Percentiles rank a stretch among this genome's conserved stretches.
Conservation (phyloP, 768 basidiomycete genomes). For the Lanmaoa rubissima region DNA sequence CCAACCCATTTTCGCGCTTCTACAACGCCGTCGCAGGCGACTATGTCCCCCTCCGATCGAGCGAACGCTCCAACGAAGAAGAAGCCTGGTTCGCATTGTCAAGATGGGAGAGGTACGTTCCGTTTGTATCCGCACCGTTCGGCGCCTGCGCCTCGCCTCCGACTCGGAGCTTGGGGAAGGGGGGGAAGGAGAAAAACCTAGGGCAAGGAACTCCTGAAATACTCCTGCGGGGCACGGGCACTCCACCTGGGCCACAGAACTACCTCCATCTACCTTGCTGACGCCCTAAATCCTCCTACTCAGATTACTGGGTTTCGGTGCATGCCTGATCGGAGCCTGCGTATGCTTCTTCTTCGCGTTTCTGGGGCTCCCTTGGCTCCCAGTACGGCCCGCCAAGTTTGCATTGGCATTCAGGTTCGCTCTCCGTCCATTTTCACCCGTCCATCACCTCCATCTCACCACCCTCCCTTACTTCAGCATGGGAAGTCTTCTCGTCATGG, state of each 20-base stretch:
- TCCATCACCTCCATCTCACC: background rate
- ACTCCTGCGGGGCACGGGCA: no score
- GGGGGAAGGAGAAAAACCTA: no score
- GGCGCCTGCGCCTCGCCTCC: background rate
- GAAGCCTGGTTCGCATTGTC: slow-evolving; percentile 92
- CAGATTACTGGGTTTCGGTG: slow-evolving; percentile 88
- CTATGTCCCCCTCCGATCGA: slow-evolving; percentile 85
- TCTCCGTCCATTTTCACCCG: background rate
- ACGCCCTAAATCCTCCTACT: background rate
- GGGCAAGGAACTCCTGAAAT: background rate
- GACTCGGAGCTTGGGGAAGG: background rate
- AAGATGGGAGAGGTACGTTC: slow-evolving; percentile 84
- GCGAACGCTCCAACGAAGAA: slow-evolving; percentile 86
- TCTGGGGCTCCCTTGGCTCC: slow-evolving; percentile 66
- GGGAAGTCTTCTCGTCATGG: slow-evolving; percentile 93
- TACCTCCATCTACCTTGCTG: background rate
- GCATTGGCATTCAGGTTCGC: slow-evolving; percentile 79
- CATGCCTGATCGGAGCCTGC: slow-evolving; percentile 83
- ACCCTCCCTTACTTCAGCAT: slow-evolving; percentile 43
- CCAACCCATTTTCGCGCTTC: slow-evolving; percentile 80
- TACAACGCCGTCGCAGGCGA: slow-evolving; percentile 83
- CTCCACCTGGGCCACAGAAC: background rate
- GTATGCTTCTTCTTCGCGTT: slow-evolving; percentile 95
- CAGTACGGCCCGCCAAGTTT: slow-evolving; percentile 84
- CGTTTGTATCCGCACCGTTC: background rate